phyloP scores from a whole-genome alignment of 192 early-diverging fungal species.

The Backusella australiensis region DNA sequence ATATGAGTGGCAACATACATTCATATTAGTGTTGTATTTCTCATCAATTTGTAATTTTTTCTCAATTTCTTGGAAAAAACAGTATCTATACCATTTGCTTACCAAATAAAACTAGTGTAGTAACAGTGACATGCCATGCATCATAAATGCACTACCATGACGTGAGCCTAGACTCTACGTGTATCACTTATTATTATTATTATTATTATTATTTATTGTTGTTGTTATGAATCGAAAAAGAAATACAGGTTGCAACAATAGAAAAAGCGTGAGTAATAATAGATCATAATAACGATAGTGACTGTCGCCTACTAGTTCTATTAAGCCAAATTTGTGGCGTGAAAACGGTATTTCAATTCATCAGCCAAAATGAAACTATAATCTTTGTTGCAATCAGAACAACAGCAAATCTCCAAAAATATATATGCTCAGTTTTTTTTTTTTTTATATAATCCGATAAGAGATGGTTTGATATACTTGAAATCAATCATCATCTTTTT shows the following conservation, averaged over 20 bases:
- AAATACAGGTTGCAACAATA: not conserved
- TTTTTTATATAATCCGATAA: not conserved
- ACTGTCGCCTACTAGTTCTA: not conserved
- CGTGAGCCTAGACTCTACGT: too few species aligned
- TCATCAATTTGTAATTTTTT: too few species aligned
- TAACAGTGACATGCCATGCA: too few species aligned
- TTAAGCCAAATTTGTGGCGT: not conserved
- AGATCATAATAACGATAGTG: not conserved
- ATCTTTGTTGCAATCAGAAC: not conserved
- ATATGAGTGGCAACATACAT: too few species aligned
- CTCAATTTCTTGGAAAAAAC: too few species aligned
- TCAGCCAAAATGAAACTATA: not conserved
- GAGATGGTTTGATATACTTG: not conserved
- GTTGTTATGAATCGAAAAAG: not conserved
- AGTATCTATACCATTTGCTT: too few species aligned
- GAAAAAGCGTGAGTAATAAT: not conserved
- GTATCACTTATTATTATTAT: too few species aligned
- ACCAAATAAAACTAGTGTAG: too few species aligned
- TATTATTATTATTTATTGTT: not conserved
- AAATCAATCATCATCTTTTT: not conserved
- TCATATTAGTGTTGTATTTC: too few species aligned
- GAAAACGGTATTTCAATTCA: not conserved
- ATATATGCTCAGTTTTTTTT: not conserved
- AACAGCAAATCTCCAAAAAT: not conserved
- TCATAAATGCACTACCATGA: too few species aligned